These are phyloP conservation scores for Singerocomus inundabilis DNA, from an alignment of 1,284 basidiomycete genomes.

Conservation along the genomic window DNA sequence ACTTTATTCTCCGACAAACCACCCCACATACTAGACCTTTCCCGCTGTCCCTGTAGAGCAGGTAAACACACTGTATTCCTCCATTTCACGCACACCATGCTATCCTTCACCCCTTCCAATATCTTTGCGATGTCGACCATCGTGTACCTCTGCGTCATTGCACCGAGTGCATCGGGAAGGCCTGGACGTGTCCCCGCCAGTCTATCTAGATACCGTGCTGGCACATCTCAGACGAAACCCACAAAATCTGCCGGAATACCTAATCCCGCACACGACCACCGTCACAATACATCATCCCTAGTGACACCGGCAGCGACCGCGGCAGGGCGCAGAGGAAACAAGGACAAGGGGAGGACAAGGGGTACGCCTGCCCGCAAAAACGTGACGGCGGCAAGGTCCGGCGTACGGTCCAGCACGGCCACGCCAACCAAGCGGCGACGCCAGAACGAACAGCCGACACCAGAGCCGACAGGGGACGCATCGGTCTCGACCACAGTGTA, in stretches of 20 bases:
- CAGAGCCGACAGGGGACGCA: conserved; percentile 43
- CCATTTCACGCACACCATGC: conserved; percentile 6
- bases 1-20: background rate
- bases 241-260: background rate
- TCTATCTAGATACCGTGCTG: background rate
- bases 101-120: conserved; percentile 9
- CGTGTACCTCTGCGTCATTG: conserved; percentile 9
- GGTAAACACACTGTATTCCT: background rate
- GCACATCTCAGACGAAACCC: background rate
- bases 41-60: conserved; percentile 17
- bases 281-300: conserved; percentile 6
- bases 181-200: background rate
- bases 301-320: no score
- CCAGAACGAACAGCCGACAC: conserved; percentile 41
- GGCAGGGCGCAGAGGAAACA: background rate
- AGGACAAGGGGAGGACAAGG: background rate
- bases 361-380: background rate
- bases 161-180: conserved; percentile 8
- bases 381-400: background rate
- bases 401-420: conserved; percentile 1
- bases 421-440: conserved; percentile 22
- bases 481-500: conserved; percentile 43
- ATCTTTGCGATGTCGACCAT: conserved; percentile 15
- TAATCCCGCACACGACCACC: background rate
- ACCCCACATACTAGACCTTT: background rate